Evolutionary conservation across 192 early-diverging fungal species (phyloP), one percentile per base, ranked within the genome.

Genomic region (Martensiomyces pterosporus): DNA sequence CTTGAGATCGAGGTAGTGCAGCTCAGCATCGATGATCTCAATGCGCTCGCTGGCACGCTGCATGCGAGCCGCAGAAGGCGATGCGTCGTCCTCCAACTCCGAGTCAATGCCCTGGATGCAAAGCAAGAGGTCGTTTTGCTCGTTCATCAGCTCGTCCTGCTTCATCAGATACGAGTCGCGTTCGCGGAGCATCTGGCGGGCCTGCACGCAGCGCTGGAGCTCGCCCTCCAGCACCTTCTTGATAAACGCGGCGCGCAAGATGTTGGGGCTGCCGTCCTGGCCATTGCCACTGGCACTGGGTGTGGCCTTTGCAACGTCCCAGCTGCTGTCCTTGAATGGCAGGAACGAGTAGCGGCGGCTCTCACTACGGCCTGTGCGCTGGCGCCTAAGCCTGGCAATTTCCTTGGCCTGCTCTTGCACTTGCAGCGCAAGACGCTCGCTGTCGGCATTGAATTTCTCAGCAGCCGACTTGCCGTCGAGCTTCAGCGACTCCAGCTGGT

Each of bases 11-110:
- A 75, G 50, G 40, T 64, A 67, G 15, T 58, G 34, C 16, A 75
- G 64, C 48, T 75, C 72, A 9, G 72, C 72, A 14, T 75, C 72
- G 33, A 68, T 67, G 16, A 75, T 63, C 33, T 63, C 64, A 19
- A 75, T 64, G 8, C 60, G 60, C 36, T 67, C 65, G 6, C 50
- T 58, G 3, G 49, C 47, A 18, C 52, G 47, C 39, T 47, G 47
- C 52, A 56, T 50, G 43, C 56, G 39, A 7, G 26, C 24, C 3
- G 41, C 24, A n/a, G n/a, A n/a, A 24, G 38, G 34, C 17, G 32
- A 18, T 6, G 27, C 60, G n/a, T 59, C 68, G 2, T 57, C 43
- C 29, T 17, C 25, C 3, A 5, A 16, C 6, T 62, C 58, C 19
- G 40, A 19, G 9, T 53, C 60, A 8, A 53, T 9, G 43, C 25